A percentile compares a stretch with the other conserved stretches of the same genome.
These are phyloP conservation scores for Arthrinium phaeospermum DNA, from an alignment of 2,329 filamentous ascomycete genomes.

Conservation along the genomic window DNA sequence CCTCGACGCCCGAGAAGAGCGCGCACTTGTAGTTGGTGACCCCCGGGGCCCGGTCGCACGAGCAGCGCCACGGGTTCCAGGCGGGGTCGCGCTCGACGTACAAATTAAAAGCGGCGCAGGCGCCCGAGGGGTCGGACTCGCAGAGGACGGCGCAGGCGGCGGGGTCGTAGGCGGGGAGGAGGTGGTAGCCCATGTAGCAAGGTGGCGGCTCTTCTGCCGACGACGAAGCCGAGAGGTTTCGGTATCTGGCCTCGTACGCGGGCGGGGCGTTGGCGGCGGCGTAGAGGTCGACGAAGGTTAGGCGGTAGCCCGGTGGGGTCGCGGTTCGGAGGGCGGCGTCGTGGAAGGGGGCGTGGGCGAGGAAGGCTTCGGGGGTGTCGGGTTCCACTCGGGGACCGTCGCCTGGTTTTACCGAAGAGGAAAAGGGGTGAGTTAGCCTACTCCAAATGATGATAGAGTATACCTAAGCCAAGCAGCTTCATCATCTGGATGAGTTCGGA, in stretches of 20 bases:
- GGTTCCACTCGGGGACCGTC: background rate
- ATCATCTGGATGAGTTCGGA: background rate
- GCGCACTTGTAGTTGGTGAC: slow-evolving; percentile 2
- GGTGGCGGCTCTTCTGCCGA: background rate
- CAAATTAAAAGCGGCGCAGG: background rate
- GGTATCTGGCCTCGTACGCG: too few relatives aligned
- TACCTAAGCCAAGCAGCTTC: too few relatives aligned
- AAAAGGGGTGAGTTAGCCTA: background rate
- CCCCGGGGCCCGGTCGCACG: background rate
- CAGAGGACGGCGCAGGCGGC: background rate
- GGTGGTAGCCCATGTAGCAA: slow-evolving; percentile 5
- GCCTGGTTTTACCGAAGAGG: background rate
- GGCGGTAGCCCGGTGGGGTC: background rate
- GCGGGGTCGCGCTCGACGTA: slow-evolving; percentile 1
- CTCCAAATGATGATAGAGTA: too few relatives aligned
- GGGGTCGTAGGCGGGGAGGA: background rate
- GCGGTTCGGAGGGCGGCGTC: background rate
- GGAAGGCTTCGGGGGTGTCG: slow-evolving; percentile 18
- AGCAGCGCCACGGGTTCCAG: slow-evolving; percentile 4
- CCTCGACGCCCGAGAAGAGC: background rate
- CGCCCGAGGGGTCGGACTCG: background rate
- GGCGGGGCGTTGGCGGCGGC: background rate
- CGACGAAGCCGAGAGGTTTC: background rate
- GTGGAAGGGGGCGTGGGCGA: background rate
- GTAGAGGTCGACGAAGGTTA: background rate